Conservation (phyloP, 495 filamentous ascomycete species). For the Hypoxylon fragiforme region DNA sequence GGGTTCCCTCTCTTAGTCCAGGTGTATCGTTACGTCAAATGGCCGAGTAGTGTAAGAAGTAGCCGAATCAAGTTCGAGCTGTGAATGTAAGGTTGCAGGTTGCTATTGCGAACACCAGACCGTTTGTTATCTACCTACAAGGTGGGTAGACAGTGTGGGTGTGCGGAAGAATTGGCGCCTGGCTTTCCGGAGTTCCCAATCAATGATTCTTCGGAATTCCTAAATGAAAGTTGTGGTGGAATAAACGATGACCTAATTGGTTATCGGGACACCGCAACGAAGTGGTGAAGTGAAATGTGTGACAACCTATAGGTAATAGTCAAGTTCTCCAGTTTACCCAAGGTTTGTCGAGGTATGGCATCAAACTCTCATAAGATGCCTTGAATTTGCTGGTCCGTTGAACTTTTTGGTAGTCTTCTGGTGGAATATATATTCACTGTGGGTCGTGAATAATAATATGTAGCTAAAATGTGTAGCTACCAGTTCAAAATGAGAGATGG, state of each 20-base stretch:
- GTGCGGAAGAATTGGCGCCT: background rate
- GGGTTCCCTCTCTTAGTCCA: slow-evolving; percentile 15
- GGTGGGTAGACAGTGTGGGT: no score
- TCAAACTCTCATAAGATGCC: slow-evolving; percentile 26
- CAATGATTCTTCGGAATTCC: slow-evolving; percentile 20
- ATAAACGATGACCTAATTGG: slow-evolving; percentile 18
- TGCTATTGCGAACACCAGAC: slow-evolving; percentile 20
- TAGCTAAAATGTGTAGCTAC: slow-evolving; percentile 2
- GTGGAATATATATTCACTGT: no score
- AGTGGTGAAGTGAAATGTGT: slow-evolving; percentile 30
- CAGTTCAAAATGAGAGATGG: slow-evolving; percentile 8
- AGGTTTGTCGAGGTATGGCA: slow-evolving; percentile 24
- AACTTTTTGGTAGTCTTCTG: no score
- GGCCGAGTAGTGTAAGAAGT: slow-evolving; percentile 8
- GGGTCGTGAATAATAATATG: slow-evolving; percentile 8
- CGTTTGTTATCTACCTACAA: slow-evolving; percentile 3
- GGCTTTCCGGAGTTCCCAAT: slow-evolving; percentile 16
- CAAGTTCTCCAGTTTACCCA: slow-evolving; percentile 10
- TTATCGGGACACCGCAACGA: slow-evolving; percentile 11
- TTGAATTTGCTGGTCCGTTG: slow-evolving; percentile 23
- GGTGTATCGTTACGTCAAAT: slow-evolving; percentile 34
- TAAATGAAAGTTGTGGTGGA: slow-evolving; percentile 11
- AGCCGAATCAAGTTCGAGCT: slow-evolving; percentile 13
- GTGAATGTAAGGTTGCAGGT: slow-evolving; percentile 33
- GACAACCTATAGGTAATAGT: slow-evolving; percentile 11